Percentiles rank a stretch among this genome's conserved stretches.
These are phyloP conservation scores for Coleophoma cylindrospora DNA, from an alignment of 2,329 filamentous ascomycete genomes.

Conservation along the genomic window DNA sequence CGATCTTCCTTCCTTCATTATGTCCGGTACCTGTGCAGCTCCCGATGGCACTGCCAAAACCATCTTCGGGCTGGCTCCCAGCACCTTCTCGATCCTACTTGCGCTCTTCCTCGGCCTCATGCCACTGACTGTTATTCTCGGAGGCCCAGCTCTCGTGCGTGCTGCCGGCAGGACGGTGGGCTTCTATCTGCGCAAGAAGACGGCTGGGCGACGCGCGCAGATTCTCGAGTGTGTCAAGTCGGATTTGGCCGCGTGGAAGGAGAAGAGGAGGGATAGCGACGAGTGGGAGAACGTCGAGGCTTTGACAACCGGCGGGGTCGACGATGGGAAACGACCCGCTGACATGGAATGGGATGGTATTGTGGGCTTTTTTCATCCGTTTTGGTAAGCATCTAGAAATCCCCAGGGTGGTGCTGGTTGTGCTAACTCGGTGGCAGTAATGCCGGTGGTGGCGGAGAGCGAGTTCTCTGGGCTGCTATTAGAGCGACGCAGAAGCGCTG, in stretches of 20 bases:
- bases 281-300: conserved; percentile 69
- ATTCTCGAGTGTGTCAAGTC: conserved; percentile 46
- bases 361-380: conserved; percentile 95
- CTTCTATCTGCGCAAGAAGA: conserved; percentile 58
- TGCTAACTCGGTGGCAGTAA: conserved; percentile 52
- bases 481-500: conserved; percentile 84
- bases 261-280: conserved; percentile 40
- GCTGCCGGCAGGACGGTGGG: conserved; percentile 40
- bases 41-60: conserved; percentile 20
- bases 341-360: conserved; percentile 73
- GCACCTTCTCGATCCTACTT: conserved; percentile 20
- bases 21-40: conserved; percentile 25
- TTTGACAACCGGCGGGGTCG: conserved; percentile 30
- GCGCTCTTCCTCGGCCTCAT: conserved; percentile 24
- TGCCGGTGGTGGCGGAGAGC: conserved; percentile 90
- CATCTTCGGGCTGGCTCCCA: conserved; percentile 26
- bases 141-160: conserved; percentile 20
- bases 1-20: conserved; percentile 2
- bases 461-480: conserved; percentile 94
- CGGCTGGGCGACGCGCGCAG: conserved; percentile 53
- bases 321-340: conserved; percentile 36
- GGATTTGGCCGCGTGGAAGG: conserved; percentile 22
- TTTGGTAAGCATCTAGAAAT: conserved; percentile 60
- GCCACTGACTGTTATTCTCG: conserved; percentile 22
- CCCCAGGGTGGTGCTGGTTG: background rate